Evolutionary conservation across 768 basidiomycete species (phyloP).

Genomic region (Hygrophorus pudorinus): DNA sequence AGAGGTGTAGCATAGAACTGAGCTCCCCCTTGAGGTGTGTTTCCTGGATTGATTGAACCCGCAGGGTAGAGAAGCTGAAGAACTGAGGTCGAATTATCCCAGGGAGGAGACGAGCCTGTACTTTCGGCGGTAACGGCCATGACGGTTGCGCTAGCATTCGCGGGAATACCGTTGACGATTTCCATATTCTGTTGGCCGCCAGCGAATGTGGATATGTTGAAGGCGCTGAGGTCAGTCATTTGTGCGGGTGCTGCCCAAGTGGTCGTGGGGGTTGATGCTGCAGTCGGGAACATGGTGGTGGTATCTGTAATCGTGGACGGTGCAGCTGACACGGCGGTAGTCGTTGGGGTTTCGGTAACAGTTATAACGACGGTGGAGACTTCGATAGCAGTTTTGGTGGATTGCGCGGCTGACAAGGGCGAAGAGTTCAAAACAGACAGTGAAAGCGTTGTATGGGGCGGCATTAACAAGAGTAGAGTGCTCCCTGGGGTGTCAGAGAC

Average conservation of each 20-base stretch:
- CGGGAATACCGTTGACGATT: slow-evolving; percentile 41
- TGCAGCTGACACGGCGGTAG: neutral
- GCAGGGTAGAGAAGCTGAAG: slow-evolving; percentile 62
- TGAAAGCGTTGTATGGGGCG: neutral
- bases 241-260: slow-evolving; percentile 43
- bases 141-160: slow-evolving; percentile 18
- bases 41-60: slow-evolving; percentile 58
- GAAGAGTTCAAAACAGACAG: no score
- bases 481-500: neutral
- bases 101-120: slow-evolving; percentile 8
- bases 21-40: slow-evolving; percentile 56
- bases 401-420: neutral
- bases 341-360: neutral
- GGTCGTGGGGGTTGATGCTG: slow-evolving; percentile 10
- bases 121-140: neutral
- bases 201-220: slow-evolving; percentile 49
- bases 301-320: slow-evolving; percentile 18
- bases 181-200: slow-evolving; percentile 45
- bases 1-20: slow-evolving; percentile 51
- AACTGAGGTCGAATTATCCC: slow-evolving; percentile 27
- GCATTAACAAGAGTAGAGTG: neutral
- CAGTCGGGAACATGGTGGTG: slow-evolving; percentile 12
- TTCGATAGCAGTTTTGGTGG: neutral
- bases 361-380: neutral
- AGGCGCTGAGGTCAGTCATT: slow-evolving; percentile 49